Evolutionary conservation across 2,329 filamentous ascomycete species (phyloP).

Genomic region (Aspergillus amoenus): DNA sequence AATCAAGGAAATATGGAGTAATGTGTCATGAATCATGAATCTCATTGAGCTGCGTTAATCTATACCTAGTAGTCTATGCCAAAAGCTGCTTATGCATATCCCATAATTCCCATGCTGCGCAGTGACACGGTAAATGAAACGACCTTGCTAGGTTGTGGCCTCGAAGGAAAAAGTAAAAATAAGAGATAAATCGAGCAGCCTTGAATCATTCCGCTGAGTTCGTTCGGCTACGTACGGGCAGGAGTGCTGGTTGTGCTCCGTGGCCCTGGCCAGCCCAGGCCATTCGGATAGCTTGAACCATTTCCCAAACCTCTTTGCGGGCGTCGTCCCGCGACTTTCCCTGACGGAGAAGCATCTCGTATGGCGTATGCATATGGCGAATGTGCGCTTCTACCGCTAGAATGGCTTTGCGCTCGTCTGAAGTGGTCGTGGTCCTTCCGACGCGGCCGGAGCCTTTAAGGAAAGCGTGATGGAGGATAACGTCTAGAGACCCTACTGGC

Average conservation of each 20-base stretch:
- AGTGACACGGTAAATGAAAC: neutral
- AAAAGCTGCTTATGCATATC: conserved; percentile 7
- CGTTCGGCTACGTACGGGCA: conserved; percentile 14
- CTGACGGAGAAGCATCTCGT: conserved; percentile 34
- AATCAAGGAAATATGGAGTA: too few relatives aligned
- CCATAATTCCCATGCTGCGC: conserved; percentile 3
- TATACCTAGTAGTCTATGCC: conserved; percentile 4
- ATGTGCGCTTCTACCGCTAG: conserved; percentile 47
- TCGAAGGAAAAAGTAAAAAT: too few relatives aligned
- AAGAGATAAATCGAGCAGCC: too few relatives aligned
- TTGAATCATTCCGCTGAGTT: neutral
- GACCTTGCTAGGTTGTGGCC: too few relatives aligned
- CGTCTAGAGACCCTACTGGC: conserved; percentile 31
- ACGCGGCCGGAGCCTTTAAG: conserved; percentile 43
- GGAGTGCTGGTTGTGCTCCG: neutral
- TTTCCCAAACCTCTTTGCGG: conserved; percentile 31
- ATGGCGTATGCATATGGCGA: conserved; percentile 42
- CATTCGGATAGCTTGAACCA: conserved; percentile 28
- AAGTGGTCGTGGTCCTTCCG: conserved; percentile 33
- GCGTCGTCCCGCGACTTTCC: conserved; percentile 29
- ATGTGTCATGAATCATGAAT: neutral
- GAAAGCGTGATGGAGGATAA: conserved; percentile 40
- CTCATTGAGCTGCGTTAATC: conserved; percentile 3
- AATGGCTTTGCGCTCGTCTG: conserved; percentile 35
- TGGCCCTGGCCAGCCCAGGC: conserved; percentile 30